Percentiles rank a stretch among this genome's conserved stretches.
Conservation (phyloP, 176 grass and related monocot species). For the Carex cristatella region DNA sequence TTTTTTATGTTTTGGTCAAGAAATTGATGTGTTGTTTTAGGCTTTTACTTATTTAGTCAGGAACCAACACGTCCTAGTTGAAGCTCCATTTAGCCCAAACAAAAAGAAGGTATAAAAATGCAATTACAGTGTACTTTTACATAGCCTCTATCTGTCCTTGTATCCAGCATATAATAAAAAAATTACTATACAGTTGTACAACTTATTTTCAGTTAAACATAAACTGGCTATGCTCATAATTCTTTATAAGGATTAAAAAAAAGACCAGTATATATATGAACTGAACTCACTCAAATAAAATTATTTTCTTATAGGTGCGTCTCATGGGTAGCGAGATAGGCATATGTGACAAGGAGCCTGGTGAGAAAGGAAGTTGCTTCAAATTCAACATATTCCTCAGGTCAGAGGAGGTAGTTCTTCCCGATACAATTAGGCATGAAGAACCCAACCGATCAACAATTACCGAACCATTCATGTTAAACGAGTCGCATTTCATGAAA, state of each 20-base stretch:
- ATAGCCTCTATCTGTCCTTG: neutral
- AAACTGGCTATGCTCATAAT: neutral
- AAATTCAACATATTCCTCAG: conserved; percentile 67
- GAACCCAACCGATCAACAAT: neutral
- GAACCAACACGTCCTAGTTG: neutral
- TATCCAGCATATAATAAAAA: neutral
- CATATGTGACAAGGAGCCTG: conserved; percentile 51
- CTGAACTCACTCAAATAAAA: neutral
- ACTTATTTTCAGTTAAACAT: neutral
- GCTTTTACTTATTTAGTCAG: neutral
- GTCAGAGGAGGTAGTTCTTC: conserved; percentile 18
- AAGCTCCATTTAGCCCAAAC: neutral
- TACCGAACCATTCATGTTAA: neutral
- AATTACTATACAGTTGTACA: neutral
- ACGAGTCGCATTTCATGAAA: neutral
- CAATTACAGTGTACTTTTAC: neutral
- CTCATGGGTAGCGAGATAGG: conserved; percentile 84
- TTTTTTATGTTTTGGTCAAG: neutral
- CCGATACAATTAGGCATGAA: neutral
- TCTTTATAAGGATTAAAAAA: neutral
- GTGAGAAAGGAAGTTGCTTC: conserved; percentile 65
- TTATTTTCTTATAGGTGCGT: conserved; percentile 41
- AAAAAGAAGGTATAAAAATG: neutral
- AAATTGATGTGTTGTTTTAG: neutral
- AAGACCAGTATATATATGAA: neutral